Percentiles rank a stretch among this genome's conserved stretches.
Conservation (phyloP, 352 stramenopile genomes). For the Phytophthora litchii region DNA sequence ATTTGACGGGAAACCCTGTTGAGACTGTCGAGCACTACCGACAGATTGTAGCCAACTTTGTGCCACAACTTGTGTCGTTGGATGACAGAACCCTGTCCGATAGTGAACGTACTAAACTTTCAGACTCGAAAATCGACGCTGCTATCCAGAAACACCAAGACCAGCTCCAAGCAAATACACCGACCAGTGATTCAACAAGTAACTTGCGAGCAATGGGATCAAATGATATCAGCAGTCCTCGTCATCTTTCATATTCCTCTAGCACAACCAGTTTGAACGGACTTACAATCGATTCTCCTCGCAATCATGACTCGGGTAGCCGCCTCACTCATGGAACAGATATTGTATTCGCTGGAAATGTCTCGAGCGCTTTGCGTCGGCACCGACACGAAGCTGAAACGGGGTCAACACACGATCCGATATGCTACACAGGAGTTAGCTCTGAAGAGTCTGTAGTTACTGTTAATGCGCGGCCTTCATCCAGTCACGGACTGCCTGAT, state of each 20-base stretch:
- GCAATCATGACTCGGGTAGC: constrained; percentile 63
- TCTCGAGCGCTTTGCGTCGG: constrained; percentile 80
- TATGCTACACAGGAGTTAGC: background rate
- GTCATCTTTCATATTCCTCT: constrained; percentile 35
- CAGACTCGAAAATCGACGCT: constrained; percentile 56
- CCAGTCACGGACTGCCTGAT: constrained; percentile 27
- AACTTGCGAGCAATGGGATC: background rate
- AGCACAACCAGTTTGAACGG: constrained; percentile 32
- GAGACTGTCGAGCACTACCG: constrained; percentile 64
- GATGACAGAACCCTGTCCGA: constrained; percentile 53
- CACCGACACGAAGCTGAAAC: constrained; percentile 69
- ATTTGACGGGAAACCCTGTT: constrained; percentile 70
- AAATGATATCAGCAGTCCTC: constrained; percentile 28
- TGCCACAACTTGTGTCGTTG: constrained; percentile 71
- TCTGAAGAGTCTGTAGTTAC: background rate
- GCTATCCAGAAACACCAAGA: constrained; percentile 41
- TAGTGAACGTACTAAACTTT: constrained; percentile 46
- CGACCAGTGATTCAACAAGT: background rate
- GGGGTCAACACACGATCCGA: constrained; percentile 12
- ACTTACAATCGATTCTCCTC: constrained; percentile 23
- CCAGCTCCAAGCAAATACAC: constrained; percentile 5
- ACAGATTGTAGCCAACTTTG: constrained; percentile 67
- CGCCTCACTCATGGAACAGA: constrained; percentile 88
- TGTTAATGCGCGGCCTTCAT: constrained; percentile 15
- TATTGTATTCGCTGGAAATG: constrained; percentile 89